Evolutionary conservation across 371 early-diverging fungal species (phyloP), one percentile per base, ranked within the genome.

Genomic region (Mortierella sp.): DNA sequence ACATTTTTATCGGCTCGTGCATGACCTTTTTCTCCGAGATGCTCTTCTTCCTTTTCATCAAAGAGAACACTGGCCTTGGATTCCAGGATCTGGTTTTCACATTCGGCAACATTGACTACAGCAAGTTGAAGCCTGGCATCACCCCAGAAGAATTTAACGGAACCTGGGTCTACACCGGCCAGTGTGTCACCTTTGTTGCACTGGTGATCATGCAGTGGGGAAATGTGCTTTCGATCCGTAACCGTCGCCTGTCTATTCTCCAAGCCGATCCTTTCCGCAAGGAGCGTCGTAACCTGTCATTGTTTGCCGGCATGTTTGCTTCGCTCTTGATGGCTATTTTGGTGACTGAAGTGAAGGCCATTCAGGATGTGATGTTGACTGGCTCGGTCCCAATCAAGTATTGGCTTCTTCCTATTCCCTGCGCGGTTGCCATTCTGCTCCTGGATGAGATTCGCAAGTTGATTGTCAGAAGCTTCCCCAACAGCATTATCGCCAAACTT

Each of bases 391-490:
- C 93, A 15, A 75, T 84, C 18, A 70, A 85, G 80, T 90, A 83
- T 70, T 94, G 92, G 90, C 87, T 91, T 60, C 75, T 92, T 48
- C 91, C 94, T 4, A 75, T 90, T 57, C 90, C 86, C 3, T 89
- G 88, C 81, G 87, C 89, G 4, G 45, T 80, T 1, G 77, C 69
- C 7, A 65, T 89, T 43, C 48, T 86, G 56, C 7, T 74, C 3
- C 58, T 84, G 62, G 87, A 86, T 65, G 86, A 86, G 72, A 21
- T 75, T 21, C 70, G 87, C 50, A 87, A 87, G 71, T 25, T 70
- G 26, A 18, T 64, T 9, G 85, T 85, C n/a, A 66, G 87, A 28
- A 28, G 65, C 29, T 81, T 57, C 60, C 85, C 86, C 28, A 69
- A 67, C 45, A 74, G 81, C 14, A 26, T 82, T 37, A 28, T 85